Base-by-base conservation (phyloP, 139 green algal species). In the Tetraselmis striata region DNA sequence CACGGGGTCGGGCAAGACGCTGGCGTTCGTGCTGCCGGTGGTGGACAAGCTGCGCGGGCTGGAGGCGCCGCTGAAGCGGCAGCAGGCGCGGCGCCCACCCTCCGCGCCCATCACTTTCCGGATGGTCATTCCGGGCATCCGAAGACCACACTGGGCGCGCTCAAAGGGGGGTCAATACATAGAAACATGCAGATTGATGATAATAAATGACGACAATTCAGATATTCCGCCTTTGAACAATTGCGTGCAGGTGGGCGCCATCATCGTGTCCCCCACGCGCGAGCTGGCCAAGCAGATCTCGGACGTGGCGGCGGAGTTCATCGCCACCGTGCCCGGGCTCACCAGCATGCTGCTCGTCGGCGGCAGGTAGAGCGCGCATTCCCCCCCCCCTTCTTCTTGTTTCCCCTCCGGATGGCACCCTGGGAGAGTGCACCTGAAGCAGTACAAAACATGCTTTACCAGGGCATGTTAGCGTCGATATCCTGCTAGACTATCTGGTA, bases 1-100 rank as follows among this genome's bases (percentile, higher is more conserved):
- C 85, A 99, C 97, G 0, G 97, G 97, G n/a, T 96, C 90, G 22
- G 97, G 97, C 18, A 99, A 99, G 86, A 99, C 97, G 0, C 89
- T 99, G 2, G 96, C 97, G 0, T 99, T 99, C 79, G 84, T 99
- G 1, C 77, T 99, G 26, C 97, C 97, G 1, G 83, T 98, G 0
- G 84, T 98, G 5, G 96, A 99, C 81, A 95, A 94, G 27, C 83
- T 99, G 29, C 32, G 90, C 2, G 84, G 80, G 0, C 76, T 96
- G 27, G 86, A 95, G 23, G 82, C 94, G 30, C 81, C 86, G 1
- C 83, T 97, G 25, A 88, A 91, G 32, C 78, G 77, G 11, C 90
- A 98, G 29, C 92, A 98, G 93, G 95, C 94, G 76, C 0, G 79
- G 1, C 26, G 76, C 76, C 22, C 31, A 27, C n/a, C n/a, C n/a